Conservation (phyloP, 768 basidiomycete genomes). For the Tubosaeta sp. region DNA sequence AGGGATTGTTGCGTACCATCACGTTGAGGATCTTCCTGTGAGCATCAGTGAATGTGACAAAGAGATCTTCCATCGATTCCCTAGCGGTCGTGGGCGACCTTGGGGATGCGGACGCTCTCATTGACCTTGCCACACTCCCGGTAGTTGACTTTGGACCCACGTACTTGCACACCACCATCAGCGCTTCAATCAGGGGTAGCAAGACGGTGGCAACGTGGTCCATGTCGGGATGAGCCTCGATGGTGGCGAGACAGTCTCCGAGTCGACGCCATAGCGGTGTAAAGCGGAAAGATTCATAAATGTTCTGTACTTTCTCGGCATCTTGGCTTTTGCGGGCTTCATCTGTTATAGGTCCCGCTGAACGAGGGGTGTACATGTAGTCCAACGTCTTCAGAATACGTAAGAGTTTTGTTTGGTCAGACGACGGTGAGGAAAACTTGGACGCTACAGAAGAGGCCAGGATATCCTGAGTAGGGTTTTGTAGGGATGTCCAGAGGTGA, state of each 20-base stretch:
- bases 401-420: slow-evolving; percentile 93
- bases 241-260: slow-evolving; percentile 81
- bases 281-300: slow-evolving; percentile 91
- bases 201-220: slow-evolving; percentile 91
- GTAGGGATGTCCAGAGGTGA: slow-evolving; percentile 63
- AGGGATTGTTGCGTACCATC: slow-evolving; percentile 98
- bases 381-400: slow-evolving; percentile 96
- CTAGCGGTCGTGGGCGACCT: slow-evolving; percentile 61
- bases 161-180: slow-evolving; percentile 99
- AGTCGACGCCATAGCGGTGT: slow-evolving; percentile 84
- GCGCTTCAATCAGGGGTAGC: slow-evolving; percentile 88
- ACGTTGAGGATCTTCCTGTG: slow-evolving; percentile 93
- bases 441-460: slow-evolving; percentile 68
- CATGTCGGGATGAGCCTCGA: slow-evolving; percentile 75
- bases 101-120: slow-evolving; percentile 68
- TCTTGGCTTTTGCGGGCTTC: slow-evolving; percentile 46
- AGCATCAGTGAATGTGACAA: slow-evolving; percentile 88
- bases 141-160: slow-evolving; percentile 63
- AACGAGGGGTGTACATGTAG: slow-evolving; percentile 81
- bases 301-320: slow-evolving; percentile 76
- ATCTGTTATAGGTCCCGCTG: slow-evolving; percentile 37
- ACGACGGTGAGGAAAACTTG: slow-evolving; percentile 92
- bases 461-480: slow-evolving; percentile 49
- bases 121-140: slow-evolving; percentile 41
- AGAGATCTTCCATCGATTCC: slow-evolving; percentile 86